phyloP scores from a whole-genome alignment of 805 yeast species.

The Candida ficus region DNA sequence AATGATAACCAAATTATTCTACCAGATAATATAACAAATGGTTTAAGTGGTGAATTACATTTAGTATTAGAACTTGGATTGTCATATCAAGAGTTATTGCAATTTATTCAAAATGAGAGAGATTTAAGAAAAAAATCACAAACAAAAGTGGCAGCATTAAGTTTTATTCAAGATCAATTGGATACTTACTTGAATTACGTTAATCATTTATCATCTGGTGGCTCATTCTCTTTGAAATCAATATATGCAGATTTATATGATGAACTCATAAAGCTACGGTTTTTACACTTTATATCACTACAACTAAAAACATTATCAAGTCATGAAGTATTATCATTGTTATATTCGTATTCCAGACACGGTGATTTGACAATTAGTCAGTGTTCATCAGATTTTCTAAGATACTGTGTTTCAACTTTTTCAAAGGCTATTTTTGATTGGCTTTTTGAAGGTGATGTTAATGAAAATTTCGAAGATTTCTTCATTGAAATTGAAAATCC shows the following conservation, averaged over 20 bases:
- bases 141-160: conserved; percentile 55
- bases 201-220: conserved; percentile 38
- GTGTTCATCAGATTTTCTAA: conserved; percentile 40
- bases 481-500: conserved; percentile 26
- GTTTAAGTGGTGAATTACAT: conserved; percentile 51
- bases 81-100: conserved; percentile 45
- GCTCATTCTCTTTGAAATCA: conserved; percentile 26
- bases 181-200: conserved; percentile 38
- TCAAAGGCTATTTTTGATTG: conserved; percentile 55
- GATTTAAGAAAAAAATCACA: conserved; percentile 37
- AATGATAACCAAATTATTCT: conserved; percentile 30
- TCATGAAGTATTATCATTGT: conserved; percentile 47
- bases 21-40: conserved; percentile 50
- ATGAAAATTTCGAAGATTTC: conserved; percentile 54
- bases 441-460: conserved; percentile 63
- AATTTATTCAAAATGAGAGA: conserved; percentile 26
- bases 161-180: conserved; percentile 39
- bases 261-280: conserved; percentile 51
- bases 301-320: conserved; percentile 33
- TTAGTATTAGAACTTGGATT: conserved; percentile 68
- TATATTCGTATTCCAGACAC: conserved; percentile 46
- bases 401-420: conserved; percentile 51
- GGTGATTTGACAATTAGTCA: conserved; percentile 56
- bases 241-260: conserved; percentile 38
- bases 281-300: conserved; percentile 41